Evolutionary conservation across 768 basidiomycete genomes (phyloP).

Genomic region (Phanerodontia chrysosporium): DNA sequence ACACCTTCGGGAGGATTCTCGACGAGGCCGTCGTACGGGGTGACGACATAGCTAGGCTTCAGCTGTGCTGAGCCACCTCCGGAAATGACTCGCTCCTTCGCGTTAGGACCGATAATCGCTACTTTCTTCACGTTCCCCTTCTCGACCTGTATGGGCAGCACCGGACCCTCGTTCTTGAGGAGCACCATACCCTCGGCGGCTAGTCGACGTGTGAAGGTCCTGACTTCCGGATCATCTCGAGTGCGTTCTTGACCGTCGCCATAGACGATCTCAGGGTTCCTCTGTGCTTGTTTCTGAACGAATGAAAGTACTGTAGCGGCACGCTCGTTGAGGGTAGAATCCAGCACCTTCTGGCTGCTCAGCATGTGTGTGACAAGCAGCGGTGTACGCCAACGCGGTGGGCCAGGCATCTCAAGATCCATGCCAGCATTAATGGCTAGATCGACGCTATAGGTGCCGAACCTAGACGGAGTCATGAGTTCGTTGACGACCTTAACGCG

Average conservation of each 20-base stretch:
- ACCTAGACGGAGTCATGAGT: constrained; percentile 21
- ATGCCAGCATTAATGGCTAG: constrained; percentile 42
- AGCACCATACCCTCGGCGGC: constrained; percentile 64
- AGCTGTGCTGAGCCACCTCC: constrained; percentile 74
- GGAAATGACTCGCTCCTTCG: constrained; percentile 59
- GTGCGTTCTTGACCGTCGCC: constrained; percentile 58
- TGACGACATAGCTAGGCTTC: constrained; percentile 59
- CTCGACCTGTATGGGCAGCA: constrained; percentile 49
- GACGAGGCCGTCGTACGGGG: constrained; percentile 58
- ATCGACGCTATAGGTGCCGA: constrained; percentile 40
- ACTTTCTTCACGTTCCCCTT: constrained; percentile 39
- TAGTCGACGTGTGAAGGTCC: constrained; percentile 49
- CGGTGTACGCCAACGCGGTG: constrained; percentile 36
- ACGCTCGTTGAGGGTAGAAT: constrained; percentile 44
- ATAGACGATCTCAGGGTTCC: constrained; percentile 56
- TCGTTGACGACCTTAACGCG: not conserved
- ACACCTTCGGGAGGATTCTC: constrained; percentile 45
- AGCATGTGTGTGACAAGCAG: constrained; percentile 36
- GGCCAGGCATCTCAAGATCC: constrained; percentile 46
- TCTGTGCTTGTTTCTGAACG: constrained; percentile 51
- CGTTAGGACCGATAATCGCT: constrained; percentile 68
- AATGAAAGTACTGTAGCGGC: constrained; percentile 48
- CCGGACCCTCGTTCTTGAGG: constrained; percentile 51
- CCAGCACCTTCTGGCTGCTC: constrained; percentile 46
- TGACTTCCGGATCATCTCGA: constrained; percentile 46